phyloP scores from a whole-genome alignment of 768 basidiomycete genomes.

The Mycena olivaceomarginata region DNA sequence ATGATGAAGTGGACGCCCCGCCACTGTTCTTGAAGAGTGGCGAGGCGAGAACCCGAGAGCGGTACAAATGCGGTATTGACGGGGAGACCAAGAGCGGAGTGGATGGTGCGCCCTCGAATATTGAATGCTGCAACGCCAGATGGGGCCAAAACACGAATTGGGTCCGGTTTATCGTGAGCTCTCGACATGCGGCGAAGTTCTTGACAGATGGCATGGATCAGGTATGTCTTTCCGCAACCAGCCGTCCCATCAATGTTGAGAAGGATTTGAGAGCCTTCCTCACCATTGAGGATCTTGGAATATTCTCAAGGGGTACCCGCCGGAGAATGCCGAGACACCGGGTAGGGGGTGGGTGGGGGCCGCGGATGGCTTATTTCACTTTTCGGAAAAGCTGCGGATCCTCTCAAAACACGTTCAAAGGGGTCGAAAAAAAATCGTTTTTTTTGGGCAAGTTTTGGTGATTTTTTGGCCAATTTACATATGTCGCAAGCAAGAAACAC shows the following conservation, averaged over 20 bases:
- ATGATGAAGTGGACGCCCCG: not conserved
- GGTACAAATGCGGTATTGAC: not conserved
- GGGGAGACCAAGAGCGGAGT: not conserved
- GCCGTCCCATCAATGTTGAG: conserved; percentile 34
- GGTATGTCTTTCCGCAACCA: conserved; percentile 37
- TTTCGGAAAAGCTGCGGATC: too few species aligned
- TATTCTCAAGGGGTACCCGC: too few species aligned
- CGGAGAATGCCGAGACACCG: too few species aligned
- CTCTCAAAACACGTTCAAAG: too few species aligned
- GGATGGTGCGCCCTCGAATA: not conserved
- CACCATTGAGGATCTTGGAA: not conserved
- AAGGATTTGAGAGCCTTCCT: not conserved
- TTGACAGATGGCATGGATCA: conserved; percentile 33
- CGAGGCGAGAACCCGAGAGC: not conserved
- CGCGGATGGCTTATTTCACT: too few species aligned
- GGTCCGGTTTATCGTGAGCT: not conserved
- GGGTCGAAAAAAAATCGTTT: too few species aligned
- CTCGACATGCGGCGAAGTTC: not conserved
- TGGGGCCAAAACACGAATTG: not conserved
- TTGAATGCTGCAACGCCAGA: not conserved
- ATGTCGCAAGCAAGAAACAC: too few species aligned
- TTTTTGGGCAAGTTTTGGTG: too few species aligned
- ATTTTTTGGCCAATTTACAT: too few species aligned
- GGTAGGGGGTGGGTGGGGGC: too few species aligned
- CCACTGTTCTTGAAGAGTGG: not conserved